These are phyloP conservation scores for Emericellopsis atlantica DNA, from an alignment of 2,329 filamentous ascomycete genomes.

Conservation along the genomic window DNA sequence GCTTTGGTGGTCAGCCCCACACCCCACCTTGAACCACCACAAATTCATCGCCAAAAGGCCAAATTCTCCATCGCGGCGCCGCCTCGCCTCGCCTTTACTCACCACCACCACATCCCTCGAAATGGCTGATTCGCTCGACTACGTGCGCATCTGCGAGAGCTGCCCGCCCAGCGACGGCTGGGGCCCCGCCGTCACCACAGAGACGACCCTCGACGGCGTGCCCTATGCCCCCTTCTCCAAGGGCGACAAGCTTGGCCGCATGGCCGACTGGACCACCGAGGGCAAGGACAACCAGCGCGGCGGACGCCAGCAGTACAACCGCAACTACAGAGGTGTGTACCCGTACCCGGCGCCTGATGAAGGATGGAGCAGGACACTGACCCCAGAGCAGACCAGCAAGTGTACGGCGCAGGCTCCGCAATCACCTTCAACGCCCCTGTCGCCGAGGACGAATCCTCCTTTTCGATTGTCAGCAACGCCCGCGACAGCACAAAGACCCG, in stretches of 20 bases:
- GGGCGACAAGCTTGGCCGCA: conserved; percentile 94
- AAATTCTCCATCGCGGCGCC: conserved; percentile 8
- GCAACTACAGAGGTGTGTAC: conserved; percentile 74
- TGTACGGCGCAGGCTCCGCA: conserved; percentile 82
- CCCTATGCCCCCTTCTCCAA: conserved; percentile 98
- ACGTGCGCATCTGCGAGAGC: conserved; percentile 53
- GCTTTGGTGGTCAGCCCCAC: conserved; percentile 5
- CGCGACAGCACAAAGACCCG: conserved; percentile 75
- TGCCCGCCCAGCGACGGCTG: conserved; percentile 70
- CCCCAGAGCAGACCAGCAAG: conserved; percentile 65
- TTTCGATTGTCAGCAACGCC: conserved; percentile 95
- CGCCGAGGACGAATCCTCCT: conserved; percentile 91
- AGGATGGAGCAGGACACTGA: background rate
- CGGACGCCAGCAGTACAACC: conserved; percentile 78
- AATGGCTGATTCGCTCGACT: conserved; percentile 43
- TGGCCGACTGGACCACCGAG: conserved; percentile 96
- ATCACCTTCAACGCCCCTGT: conserved; percentile 82
- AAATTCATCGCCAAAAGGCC: conserved; percentile 19
- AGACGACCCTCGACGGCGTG: conserved; percentile 86
- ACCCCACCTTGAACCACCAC: conserved; percentile 21
- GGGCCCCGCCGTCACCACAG: conserved; percentile 72
- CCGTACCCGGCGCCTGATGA: background rate
- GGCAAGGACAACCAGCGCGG: conserved; percentile 73
- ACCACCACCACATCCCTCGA: conserved; percentile 7
- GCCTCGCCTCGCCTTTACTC: background rate